These are phyloP conservation scores for Aspergillus sp. DNA, from an alignment of 2,329 filamentous ascomycete genomes.

Conservation along the genomic window DNA sequence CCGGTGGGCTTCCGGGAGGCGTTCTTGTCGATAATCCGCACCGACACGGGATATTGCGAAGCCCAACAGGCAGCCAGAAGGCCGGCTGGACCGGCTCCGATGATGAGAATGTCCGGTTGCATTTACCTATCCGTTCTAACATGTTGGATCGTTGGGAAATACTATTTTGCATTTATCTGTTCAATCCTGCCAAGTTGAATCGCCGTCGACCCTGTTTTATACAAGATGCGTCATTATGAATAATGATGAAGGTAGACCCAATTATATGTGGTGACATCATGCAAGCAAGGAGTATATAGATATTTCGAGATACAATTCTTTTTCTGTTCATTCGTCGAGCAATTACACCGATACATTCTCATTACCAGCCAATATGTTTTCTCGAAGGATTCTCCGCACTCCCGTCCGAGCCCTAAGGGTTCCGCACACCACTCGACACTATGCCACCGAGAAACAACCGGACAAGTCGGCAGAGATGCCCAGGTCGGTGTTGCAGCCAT, in stretches of 20 bases:
- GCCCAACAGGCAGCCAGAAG: constrained; percentile 13
- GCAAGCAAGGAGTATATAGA: too few species aligned
- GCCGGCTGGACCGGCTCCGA: constrained; percentile 2
- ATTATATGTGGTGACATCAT: too few species aligned
- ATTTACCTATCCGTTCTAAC: too few species aligned
- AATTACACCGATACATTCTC: neutral
- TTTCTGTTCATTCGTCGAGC: too few species aligned
- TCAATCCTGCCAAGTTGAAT: too few species aligned
- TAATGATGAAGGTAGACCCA: too few species aligned
- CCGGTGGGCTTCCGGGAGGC: constrained; percentile 14
- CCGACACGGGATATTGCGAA: constrained; percentile 10
- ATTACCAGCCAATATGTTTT: neutral
- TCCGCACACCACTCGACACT: neutral
- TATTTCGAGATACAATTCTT: too few species aligned
- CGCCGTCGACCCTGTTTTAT: too few species aligned
- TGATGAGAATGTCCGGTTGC: neutral
- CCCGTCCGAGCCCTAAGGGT: neutral
- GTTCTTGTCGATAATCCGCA: constrained; percentile 15
- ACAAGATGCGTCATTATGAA: too few species aligned
- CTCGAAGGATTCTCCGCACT: neutral
- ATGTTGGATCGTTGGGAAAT: too few species aligned
- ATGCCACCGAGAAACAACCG: neutral
- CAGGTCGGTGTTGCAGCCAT: neutral
- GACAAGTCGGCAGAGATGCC: neutral
- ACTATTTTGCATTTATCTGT: too few species aligned